phyloP scores from a whole-genome alignment of 352 stramenopile species.

The Pythium vanterpoolii region DNA sequence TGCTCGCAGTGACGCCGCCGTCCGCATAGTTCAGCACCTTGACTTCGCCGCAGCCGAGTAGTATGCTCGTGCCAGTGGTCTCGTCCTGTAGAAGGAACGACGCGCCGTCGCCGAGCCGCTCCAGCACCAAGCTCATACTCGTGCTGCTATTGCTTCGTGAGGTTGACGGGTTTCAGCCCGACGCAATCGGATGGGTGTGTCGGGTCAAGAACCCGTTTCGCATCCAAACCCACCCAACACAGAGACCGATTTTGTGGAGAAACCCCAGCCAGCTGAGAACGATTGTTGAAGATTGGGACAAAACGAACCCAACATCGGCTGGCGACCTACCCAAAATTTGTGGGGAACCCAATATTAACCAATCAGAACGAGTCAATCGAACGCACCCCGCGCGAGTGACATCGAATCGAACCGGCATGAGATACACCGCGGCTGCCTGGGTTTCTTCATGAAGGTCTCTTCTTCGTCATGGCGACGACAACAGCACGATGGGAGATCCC shows the following conservation, averaged over 20 bases:
- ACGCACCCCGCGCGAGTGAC: neutral
- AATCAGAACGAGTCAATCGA: neutral
- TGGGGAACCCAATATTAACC: neutral
- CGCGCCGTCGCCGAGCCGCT: constrained; percentile 64
- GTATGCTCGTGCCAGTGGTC: constrained; percentile 35
- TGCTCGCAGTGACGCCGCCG: constrained; percentile 3
- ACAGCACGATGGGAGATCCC: neutral
- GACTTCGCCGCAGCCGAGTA: constrained; percentile 63
- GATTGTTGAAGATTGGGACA: constrained; percentile 8
- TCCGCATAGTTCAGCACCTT: constrained; percentile 19
- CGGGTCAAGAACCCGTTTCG: neutral
- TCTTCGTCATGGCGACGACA: neutral
- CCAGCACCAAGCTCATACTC: constrained; percentile 57
- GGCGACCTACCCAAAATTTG: constrained; percentile 1
- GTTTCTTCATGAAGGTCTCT: constrained; percentile 6
- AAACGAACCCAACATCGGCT: constrained; percentile 1
- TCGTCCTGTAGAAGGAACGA: constrained; percentile 70
- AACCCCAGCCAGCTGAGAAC: neutral
- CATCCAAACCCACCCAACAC: neutral
- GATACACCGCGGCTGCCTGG: neutral
- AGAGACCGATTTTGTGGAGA: constrained; percentile 3
- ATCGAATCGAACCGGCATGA: neutral
- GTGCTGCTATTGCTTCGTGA: neutral
- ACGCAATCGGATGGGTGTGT: neutral
- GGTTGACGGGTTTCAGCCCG: too few relatives aligned